Conservation (phyloP, 2,329 filamentous ascomycete genomes). For the Talaromyces sp. region DNA sequence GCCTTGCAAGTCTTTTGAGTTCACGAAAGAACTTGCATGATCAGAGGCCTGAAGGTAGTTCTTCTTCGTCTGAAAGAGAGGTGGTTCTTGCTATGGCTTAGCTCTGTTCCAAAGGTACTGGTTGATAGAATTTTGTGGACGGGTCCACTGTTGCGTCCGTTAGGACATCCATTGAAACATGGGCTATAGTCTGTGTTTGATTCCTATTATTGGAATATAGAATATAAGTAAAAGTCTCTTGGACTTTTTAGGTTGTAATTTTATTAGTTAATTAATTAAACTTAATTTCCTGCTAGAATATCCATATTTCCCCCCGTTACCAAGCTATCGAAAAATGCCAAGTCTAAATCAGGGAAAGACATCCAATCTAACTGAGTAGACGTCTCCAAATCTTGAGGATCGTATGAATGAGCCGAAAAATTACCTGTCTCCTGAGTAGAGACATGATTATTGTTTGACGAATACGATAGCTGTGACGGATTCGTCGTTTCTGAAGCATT, state of each 20-base stretch:
- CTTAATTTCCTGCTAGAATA: neutral
- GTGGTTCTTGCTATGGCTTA: slow-evolving; percentile 2
- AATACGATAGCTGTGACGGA: neutral
- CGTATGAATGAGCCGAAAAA: neutral
- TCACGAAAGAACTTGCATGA: slow-evolving; percentile 7
- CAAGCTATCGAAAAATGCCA: slow-evolving; percentile 8
- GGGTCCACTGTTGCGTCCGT: neutral
- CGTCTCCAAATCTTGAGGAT: neutral
- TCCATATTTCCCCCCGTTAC: neutral
- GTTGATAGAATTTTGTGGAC: neutral
- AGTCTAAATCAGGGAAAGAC: slow-evolving; percentile 1
- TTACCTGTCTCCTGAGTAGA: neutral
- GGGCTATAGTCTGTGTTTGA: neutral
- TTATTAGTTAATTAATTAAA: neutral
- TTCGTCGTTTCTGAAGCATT: neutral
- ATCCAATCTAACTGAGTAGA: neutral
- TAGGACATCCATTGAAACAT: neutral
- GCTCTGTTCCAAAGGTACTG: no score
- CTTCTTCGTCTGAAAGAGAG: neutral
- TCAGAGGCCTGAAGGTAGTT: neutral
- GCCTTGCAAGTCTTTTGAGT: neutral
- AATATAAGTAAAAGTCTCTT: neutral
- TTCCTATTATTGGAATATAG: neutral
- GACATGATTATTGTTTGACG: neutral
- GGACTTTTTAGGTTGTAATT: neutral